Evolutionary conservation across 2,329 filamentous ascomycete genomes (phyloP).

Genomic region (Diaporthe helianthi): DNA sequence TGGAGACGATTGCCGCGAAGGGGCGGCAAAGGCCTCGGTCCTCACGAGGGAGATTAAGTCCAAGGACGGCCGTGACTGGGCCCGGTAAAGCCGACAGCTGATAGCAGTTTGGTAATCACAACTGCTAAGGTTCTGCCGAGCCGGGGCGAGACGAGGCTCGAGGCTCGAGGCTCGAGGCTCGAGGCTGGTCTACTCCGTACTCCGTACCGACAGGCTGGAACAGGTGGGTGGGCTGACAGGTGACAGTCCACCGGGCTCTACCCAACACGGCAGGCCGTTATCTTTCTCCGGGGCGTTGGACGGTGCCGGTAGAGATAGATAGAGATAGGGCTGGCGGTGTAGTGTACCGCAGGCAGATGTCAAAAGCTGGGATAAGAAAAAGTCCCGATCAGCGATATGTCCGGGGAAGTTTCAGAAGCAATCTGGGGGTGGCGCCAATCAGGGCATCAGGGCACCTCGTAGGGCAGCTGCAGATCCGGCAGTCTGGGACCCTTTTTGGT

Average conservation of each 20-base stretch:
- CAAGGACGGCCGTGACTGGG: constrained; percentile 15
- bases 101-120: constrained; percentile 22
- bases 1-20: constrained; percentile 48
- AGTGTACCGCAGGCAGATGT: constrained; percentile 25
- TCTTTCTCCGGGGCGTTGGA: constrained; percentile 20
- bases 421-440: constrained; percentile 48
- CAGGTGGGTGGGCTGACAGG: constrained; percentile 31
- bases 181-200: constrained; percentile 28
- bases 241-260: constrained; percentile 15
- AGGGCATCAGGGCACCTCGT: constrained; percentile 49
- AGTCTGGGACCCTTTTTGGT: constrained; percentile 44
- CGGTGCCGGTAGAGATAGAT: constrained; percentile 32
- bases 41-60: constrained; percentile 30
- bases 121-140: constrained; percentile 26
- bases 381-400: constrained; percentile 39
- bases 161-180: constrained; percentile 27
- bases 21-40: constrained; percentile 49
- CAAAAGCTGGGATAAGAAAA: constrained; percentile 38
- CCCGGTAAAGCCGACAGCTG: constrained; percentile 15
- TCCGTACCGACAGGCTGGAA: constrained; percentile 23
- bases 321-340: constrained; percentile 34
- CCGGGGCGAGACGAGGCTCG: constrained; percentile 30
- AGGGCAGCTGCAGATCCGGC: constrained; percentile 46
- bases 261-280: constrained; percentile 29
- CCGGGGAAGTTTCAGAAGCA: constrained; percentile 40